phyloP scores from a whole-genome alignment of 2,329 filamentous ascomycete species.

The Aspergillus udagawae region DNA sequence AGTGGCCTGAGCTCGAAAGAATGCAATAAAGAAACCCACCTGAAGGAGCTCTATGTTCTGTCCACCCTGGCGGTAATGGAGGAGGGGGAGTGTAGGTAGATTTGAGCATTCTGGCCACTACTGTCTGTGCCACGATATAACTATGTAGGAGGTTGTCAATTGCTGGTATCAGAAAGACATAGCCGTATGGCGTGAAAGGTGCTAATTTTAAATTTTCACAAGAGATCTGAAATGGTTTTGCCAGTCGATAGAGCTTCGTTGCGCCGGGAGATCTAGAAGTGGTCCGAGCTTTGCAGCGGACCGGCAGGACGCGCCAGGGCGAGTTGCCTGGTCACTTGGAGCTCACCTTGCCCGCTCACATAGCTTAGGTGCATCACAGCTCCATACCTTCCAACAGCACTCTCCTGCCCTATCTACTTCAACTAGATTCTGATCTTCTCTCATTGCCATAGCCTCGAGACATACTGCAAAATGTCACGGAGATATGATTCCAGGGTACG shows the following conservation, averaged over 20 bases:
- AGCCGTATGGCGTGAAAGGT: background rate
- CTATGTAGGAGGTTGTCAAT: background rate
- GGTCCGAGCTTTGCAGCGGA: conserved; percentile 38
- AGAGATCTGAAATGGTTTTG: background rate
- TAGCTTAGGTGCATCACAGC: conserved; percentile 16
- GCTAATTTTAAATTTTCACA: background rate
- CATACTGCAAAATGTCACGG: conserved; percentile 69
- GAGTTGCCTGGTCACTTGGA: conserved; percentile 36
- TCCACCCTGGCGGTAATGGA: conserved; percentile 76
- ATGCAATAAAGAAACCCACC: conserved; percentile 42
- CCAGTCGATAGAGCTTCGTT: conserved; percentile 3
- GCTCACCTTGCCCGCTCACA: conserved; percentile 27
- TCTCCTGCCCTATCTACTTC: conserved; percentile 8
- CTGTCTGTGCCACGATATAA: background rate
- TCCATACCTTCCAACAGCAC: conserved; percentile 5
- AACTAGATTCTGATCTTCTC: conserved; percentile 6
- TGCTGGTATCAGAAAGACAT: background rate
- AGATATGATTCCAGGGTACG: conserved; percentile 95
- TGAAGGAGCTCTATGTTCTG: conserved; percentile 85
- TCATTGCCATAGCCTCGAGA: conserved; percentile 8
- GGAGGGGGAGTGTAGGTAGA: conserved; percentile 68
- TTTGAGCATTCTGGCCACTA: conserved; percentile 58
- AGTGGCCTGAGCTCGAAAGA: conserved; percentile 6
- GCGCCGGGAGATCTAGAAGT: conserved; percentile 19
- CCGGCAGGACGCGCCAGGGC: conserved; percentile 33